phyloP scores from a whole-genome alignment of 345 rosid species.

The Reutealis trisperma region DNA sequence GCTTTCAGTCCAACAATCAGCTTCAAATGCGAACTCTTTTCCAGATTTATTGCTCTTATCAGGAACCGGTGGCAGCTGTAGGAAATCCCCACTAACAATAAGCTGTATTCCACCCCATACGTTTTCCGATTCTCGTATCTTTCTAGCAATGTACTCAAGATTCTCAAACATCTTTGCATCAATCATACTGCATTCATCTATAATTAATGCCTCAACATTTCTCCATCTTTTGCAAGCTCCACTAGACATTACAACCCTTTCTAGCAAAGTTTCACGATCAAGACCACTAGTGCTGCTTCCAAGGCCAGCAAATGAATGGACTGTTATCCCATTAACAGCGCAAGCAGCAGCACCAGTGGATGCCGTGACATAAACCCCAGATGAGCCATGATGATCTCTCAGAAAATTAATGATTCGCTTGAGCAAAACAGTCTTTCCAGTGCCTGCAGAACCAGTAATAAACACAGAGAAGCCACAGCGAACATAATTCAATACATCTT shows the following conservation, averaged over 20 bases:
- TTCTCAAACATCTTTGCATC: slow-evolving; percentile 30
- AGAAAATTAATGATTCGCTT: slow-evolving; percentile 18
- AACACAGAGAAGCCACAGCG: slow-evolving; percentile 29
- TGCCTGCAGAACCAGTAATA: slow-evolving; percentile 43
- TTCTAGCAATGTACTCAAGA: slow-evolving; percentile 35
- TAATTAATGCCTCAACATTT: slow-evolving; percentile 30
- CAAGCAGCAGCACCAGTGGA: slow-evolving; percentile 46
- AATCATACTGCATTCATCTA: slow-evolving; percentile 44
- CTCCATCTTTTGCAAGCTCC: slow-evolving; percentile 36
- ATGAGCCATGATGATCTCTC: slow-evolving; percentile 12
- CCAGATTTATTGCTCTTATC: not conserved
- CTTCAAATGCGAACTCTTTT: slow-evolving; percentile 41
- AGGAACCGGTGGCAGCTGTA: slow-evolving; percentile 33
- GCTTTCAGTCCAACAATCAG: slow-evolving; percentile 41
- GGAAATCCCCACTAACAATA: slow-evolving; percentile 39
- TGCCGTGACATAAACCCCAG: slow-evolving; percentile 39
- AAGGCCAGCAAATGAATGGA: slow-evolving; percentile 43
- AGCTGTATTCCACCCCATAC: slow-evolving; percentile 49
- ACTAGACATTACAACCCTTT: slow-evolving; percentile 20
- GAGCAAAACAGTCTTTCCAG: slow-evolving; percentile 38
- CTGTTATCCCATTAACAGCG: slow-evolving; percentile 35
- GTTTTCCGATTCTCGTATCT: slow-evolving; percentile 15
- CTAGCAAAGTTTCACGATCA: slow-evolving; percentile 10
- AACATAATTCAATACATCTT: slow-evolving; percentile 21
- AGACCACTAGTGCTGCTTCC: not conserved